These are phyloP conservation scores for Drechslera avenae DNA, from an alignment of 2,329 filamentous ascomycete genomes.

Conservation along the genomic window DNA sequence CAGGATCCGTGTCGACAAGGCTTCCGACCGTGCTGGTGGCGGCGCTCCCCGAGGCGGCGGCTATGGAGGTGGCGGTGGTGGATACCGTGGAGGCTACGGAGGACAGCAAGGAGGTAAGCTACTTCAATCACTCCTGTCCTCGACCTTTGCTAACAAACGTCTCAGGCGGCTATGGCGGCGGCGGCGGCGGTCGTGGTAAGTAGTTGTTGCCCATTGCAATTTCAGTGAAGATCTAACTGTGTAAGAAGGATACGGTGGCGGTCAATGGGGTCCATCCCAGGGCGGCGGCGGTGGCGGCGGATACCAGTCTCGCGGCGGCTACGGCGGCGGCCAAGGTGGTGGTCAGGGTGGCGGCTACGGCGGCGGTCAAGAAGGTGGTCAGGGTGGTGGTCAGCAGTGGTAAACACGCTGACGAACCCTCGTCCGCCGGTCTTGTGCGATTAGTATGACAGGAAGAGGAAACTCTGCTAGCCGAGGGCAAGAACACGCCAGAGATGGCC, in stretches of 20 bases:
- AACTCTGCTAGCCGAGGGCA: slow-evolving; percentile 13
- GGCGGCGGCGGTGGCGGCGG: slow-evolving; percentile 40
- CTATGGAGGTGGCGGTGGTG: slow-evolving; percentile 37
- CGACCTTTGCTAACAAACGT: not conserved
- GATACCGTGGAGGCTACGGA: slow-evolving; percentile 31
- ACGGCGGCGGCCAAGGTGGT: slow-evolving; percentile 34
- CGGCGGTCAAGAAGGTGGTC: slow-evolving; percentile 36
- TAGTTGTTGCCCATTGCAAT: slow-evolving; percentile 1
- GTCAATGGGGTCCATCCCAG: slow-evolving; percentile 28
- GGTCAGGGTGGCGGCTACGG: slow-evolving; percentile 26
- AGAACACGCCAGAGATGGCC: slow-evolving; percentile 13
- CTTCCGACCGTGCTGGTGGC: slow-evolving; percentile 73
- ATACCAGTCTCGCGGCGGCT: slow-evolving; percentile 39
- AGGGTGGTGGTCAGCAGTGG: slow-evolving; percentile 44
- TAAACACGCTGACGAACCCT: slow-evolving; percentile 26
- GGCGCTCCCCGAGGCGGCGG: slow-evolving; percentile 50
- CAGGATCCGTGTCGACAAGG: slow-evolving; percentile 93
- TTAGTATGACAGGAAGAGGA: slow-evolving; percentile 14
- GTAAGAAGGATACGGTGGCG: slow-evolving; percentile 24
- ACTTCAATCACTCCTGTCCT: not conserved
- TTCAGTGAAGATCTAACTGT: slow-evolving; percentile 8
- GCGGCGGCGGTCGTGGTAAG: slow-evolving; percentile 43
- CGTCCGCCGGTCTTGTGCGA: slow-evolving; percentile 17
- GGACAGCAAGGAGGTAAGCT: slow-evolving; percentile 34
- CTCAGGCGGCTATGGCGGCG: slow-evolving; percentile 27